A percentile compares a stretch with the other conserved stretches of the same genome.
These are phyloP conservation scores for Phytophthora pluvialis DNA, from an alignment of 352 stramenopile genomes.

Conservation along the genomic window DNA sequence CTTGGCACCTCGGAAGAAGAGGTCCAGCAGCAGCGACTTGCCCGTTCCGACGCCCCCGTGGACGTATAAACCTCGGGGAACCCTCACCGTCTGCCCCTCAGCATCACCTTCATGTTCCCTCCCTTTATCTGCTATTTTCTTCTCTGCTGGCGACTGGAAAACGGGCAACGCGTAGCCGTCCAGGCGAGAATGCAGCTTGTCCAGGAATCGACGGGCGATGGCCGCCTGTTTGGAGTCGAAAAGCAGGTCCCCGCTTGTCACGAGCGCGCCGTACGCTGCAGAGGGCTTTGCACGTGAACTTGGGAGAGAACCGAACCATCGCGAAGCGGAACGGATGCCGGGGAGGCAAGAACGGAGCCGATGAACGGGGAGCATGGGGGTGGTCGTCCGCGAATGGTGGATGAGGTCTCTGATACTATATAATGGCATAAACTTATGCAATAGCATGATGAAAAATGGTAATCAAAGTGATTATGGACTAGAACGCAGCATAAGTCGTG, in stretches of 20 bases:
- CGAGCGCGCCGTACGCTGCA: constrained; percentile 36
- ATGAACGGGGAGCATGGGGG: constrained; percentile 14
- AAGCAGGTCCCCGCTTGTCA: constrained; percentile 31
- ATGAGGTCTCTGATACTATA: neutral
- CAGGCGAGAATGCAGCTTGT: constrained; percentile 68
- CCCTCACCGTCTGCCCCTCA: constrained; percentile 37
- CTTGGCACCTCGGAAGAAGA: constrained; percentile 86
- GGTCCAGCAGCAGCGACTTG: constrained; percentile 97
- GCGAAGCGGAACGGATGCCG: constrained; percentile 5
- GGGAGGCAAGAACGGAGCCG: constrained; percentile 14
- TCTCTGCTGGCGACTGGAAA: constrained; percentile 11
- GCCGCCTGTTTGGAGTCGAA: constrained; percentile 41
- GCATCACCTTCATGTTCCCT: neutral
- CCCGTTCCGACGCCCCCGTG: constrained; percentile 95
- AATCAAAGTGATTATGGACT: neutral
- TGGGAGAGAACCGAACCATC: constrained; percentile 15
- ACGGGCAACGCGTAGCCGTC: constrained; percentile 58
- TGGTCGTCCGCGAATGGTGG: neutral
- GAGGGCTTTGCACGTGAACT: constrained; percentile 35
- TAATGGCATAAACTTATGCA: neutral
- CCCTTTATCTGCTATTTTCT: neutral
- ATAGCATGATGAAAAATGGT: neutral
- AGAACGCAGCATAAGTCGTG: neutral
- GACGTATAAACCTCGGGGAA: constrained; percentile 94
- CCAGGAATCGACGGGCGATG: constrained; percentile 50